Conservation (phyloP, 164 flowering plant species). For the Amborella trichopoda region DNA sequence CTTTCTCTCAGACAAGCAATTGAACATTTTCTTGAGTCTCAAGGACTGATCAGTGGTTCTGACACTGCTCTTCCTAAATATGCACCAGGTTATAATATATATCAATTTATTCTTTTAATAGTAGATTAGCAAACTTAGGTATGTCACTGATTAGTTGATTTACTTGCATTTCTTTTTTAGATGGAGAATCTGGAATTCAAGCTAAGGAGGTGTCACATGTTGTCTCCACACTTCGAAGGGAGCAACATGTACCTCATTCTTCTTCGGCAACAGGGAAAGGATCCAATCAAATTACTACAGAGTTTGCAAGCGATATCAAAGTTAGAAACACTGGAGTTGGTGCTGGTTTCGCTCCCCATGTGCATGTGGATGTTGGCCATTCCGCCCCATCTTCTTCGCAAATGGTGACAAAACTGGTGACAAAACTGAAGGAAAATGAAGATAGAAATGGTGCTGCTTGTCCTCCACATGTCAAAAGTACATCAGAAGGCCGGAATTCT, state of each 20-base stretch:
- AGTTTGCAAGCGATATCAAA: conserved; percentile 13
- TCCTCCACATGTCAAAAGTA: conserved; percentile 6
- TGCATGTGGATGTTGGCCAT: conserved; percentile 13
- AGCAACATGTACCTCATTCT: conserved; percentile 28
- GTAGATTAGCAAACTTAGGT: neutral
- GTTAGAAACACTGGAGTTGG: conserved; percentile 10
- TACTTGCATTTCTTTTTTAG: conserved; percentile 15
- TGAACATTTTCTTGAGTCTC: conserved; percentile 52
- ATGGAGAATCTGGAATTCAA: conserved; percentile 79
- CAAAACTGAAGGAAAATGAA: conserved; percentile 14
- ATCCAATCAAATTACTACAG: conserved; percentile 32
- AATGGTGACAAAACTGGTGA: too few species aligned
- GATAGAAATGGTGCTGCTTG: conserved; percentile 10
- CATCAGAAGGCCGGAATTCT: conserved; percentile 8
- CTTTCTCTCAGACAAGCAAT: conserved; percentile 62
- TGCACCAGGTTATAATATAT: conserved; percentile 58
- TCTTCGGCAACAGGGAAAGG: conserved; percentile 49
- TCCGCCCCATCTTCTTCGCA: conserved; percentile 12
- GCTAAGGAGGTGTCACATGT: conserved; percentile 37
- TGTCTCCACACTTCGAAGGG: conserved; percentile 20
- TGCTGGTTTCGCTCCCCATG: conserved; percentile 11
- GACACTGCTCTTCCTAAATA: conserved; percentile 29
- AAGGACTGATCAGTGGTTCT: conserved; percentile 27
- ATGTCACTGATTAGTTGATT: neutral
- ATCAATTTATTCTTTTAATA: neutral